phyloP scores from a whole-genome alignment of 31 red algal genomes.

The Bonnemaisonia californica region DNA sequence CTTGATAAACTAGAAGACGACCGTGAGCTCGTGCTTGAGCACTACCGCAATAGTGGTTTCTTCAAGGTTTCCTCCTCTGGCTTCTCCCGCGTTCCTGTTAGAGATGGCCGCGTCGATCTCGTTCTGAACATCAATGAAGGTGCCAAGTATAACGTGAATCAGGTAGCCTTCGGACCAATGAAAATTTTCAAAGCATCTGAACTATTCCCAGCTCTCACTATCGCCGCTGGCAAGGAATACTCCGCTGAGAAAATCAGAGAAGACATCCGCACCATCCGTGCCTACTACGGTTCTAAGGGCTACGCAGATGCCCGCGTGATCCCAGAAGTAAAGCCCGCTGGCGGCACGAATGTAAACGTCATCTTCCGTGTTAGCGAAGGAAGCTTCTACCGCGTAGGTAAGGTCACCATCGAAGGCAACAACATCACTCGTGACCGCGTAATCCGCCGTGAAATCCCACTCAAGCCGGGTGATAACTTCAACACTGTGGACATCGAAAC shows the following conservation, averaged over 20 bases:
- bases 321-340: neutral
- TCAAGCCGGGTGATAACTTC: slow-evolving; percentile 22
- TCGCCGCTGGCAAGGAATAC: slow-evolving; percentile 6
- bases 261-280: slow-evolving; percentile 9
- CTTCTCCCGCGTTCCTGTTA: neutral
- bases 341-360: neutral
- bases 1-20: neutral
- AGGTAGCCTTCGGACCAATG: slow-evolving; percentile 15
- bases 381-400: neutral
- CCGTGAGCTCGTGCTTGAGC: neutral
- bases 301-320: slow-evolving; percentile 20
- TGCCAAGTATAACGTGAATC: slow-evolving; percentile 21
- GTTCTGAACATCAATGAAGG: slow-evolving; percentile 17
- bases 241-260: slow-evolving; percentile 13
- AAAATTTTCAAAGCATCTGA: slow-evolving; percentile 13
- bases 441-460: slow-evolving; percentile 30
- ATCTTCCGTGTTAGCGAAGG: slow-evolving; percentile 3
- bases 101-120: slow-evolving; percentile 13
- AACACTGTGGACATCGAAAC: slow-evolving; percentile 29
- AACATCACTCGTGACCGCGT: slow-evolving; percentile 6
- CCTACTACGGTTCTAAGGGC: slow-evolving; percentile 31
- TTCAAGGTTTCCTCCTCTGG: neutral
- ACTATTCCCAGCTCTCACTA: neutral
- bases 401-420: slow-evolving; percentile 19
- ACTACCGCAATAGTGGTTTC: slow-evolving; percentile 16